Conservation (phyloP, 805 yeast species). For the Saccharomycopsis sp. region DNA sequence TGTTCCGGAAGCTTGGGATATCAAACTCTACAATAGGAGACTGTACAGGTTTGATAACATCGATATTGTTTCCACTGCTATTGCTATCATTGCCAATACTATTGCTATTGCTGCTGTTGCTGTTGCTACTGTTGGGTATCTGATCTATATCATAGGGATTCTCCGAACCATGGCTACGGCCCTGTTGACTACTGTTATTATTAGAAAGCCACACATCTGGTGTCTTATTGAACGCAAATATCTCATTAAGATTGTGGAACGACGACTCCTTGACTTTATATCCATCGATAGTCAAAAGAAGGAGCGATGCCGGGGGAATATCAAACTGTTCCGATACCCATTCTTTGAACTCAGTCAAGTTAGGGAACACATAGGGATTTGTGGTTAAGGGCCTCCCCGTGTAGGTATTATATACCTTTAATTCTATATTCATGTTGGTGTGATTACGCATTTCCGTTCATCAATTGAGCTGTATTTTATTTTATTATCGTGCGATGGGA, state of each 20-base stretch:
- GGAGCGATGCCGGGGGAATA: conserved; percentile 10
- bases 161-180: not conserved
- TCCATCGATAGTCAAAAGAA: conserved; percentile 13
- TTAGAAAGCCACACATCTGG: not conserved
- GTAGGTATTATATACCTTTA: conserved; percentile 13
- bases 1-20: conserved; percentile 19
- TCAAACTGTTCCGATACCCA: conserved; percentile 17
- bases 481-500: too few species aligned
- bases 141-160: conserved; percentile 11
- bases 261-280: conserved; percentile 7
- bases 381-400: conserved; percentile 10
- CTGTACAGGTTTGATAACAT: conserved; percentile 29
- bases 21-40: conserved; percentile 33
- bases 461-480: not conserved
- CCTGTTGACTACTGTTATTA: not conserved
- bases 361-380: conserved; percentile 1
- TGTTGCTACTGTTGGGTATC: not conserved
- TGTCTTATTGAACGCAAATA: conserved; percentile 14
- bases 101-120: not conserved
- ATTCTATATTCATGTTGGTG: not conserved
- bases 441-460: not conserved
- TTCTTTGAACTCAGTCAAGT: conserved; percentile 12
- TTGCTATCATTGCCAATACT: conserved; percentile 2
- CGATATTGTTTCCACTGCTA: conserved; percentile 4
- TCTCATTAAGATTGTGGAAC: conserved; percentile 9